Conservation (phyloP, 352 stramenopile genomes). For the Pythium periplocum region DNA sequence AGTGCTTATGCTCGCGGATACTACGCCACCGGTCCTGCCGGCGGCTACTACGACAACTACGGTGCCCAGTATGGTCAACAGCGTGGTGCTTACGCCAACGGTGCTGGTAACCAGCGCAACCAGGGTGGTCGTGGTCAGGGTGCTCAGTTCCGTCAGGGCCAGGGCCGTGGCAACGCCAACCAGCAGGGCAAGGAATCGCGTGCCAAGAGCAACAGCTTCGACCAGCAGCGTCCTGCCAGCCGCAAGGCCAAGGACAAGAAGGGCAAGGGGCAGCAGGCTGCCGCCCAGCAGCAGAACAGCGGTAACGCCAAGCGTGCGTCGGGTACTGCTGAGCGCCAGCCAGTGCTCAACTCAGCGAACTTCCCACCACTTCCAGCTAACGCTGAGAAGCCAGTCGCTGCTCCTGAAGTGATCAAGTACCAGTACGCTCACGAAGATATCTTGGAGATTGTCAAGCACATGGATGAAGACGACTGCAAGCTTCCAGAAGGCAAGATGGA, state of each 20-base stretch:
- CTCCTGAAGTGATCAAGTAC: constrained; percentile 44
- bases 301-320: constrained; percentile 33
- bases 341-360: constrained; percentile 76
- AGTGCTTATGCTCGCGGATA: constrained; percentile 37
- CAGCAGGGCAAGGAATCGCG: constrained; percentile 31
- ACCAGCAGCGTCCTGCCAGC: constrained; percentile 32
- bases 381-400: constrained; percentile 26
- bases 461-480: constrained; percentile 85
- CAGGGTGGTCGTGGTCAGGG: constrained; percentile 20
- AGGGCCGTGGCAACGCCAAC: constrained; percentile 21
- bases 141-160: constrained; percentile 28
- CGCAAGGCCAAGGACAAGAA: constrained; percentile 70
- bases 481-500: constrained; percentile 74
- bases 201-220: constrained; percentile 52
- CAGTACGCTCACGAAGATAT: constrained; percentile 88
- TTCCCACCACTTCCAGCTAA: constrained; percentile 69
- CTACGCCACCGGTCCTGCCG: constrained; percentile 39
- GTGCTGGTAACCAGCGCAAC: constrained; percentile 23
- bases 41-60: constrained; percentile 67
- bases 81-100: constrained; percentile 38
- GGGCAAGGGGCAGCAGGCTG: constrained; percentile 27
- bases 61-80: constrained; percentile 43
- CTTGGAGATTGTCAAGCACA: constrained; percentile 89
- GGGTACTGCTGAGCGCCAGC: constrained; percentile 47
- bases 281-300: constrained; percentile 22